These are phyloP conservation scores for Raphanus raphanistrum DNA, from an alignment of 345 rosid species.

Conservation along the genomic window DNA sequence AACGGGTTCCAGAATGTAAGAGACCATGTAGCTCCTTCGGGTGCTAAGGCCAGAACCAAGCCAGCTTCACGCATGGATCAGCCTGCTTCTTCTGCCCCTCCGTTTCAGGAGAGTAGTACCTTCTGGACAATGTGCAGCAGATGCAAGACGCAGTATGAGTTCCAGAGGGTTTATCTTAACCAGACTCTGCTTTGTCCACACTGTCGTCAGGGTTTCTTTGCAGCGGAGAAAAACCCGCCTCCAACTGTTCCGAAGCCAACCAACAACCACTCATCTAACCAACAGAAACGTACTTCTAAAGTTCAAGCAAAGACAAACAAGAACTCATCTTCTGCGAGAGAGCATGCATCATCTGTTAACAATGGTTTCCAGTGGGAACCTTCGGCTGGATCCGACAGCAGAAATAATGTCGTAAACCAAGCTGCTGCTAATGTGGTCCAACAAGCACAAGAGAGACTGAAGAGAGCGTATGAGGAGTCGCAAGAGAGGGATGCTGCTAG, in stretches of 20 bases:
- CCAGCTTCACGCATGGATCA: constrained; percentile 32
- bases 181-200: constrained; percentile 78
- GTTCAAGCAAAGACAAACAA: constrained; percentile 31
- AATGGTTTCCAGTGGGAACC: constrained; percentile 39
- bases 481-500: constrained; percentile 37
- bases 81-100: constrained; percentile 29
- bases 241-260: constrained; percentile 47
- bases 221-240: constrained; percentile 73
- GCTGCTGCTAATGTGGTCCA: constrained; percentile 44
- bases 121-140: constrained; percentile 83
- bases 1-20: constrained; percentile 51
- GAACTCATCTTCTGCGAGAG: constrained; percentile 33
- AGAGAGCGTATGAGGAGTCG: constrained; percentile 48
- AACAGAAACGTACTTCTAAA: constrained; percentile 50
- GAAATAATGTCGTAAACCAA: constrained; percentile 35
- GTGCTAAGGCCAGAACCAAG: constrained; percentile 34
- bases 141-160: constrained; percentile 82
- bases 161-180: constrained; percentile 71
- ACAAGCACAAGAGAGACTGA: constrained; percentile 42
- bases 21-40: constrained; percentile 30
- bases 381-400: constrained; percentile 39
- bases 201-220: constrained; percentile 66
- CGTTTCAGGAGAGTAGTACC: constrained; percentile 49
- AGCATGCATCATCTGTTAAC: constrained; percentile 37
- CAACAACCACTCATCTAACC: constrained; percentile 40